Conservation (phyloP, 495 filamentous ascomycete genomes). For the Aspergillus baeticus region DNA sequence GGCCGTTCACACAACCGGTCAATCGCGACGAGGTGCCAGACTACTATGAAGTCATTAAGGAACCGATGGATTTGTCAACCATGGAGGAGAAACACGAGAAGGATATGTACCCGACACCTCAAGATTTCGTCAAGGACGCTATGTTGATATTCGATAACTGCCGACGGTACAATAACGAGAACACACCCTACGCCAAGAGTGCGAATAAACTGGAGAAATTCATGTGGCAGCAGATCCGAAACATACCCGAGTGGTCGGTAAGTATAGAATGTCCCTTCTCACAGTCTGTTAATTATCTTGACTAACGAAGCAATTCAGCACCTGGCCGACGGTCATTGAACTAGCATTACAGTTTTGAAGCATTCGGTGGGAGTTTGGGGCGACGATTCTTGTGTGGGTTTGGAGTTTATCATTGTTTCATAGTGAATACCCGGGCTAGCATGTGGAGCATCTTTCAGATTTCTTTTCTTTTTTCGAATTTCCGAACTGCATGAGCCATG, state of each 20-base stretch:
- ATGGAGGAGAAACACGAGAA: conserved; percentile 97
- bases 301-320: conserved; percentile 33
- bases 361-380: conserved; percentile 15
- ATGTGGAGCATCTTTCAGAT: conserved; percentile 13
- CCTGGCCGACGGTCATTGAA: conserved; percentile 45
- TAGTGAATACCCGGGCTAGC: conserved; percentile 22
- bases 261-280: conserved; percentile 28
- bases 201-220: conserved; percentile 95
- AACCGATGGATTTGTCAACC: conserved; percentile 94
- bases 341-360: background rate
- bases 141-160: conserved; percentile 94
- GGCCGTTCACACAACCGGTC: conserved; percentile 94
- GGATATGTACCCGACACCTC: conserved; percentile 84
- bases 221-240: conserved; percentile 91
- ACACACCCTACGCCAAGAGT: conserved; percentile 89
- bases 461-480: conserved; percentile 12
- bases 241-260: conserved; percentile 94
- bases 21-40: conserved; percentile 94
- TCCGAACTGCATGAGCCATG: conserved; percentile 3
- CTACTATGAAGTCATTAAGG: conserved; percentile 97
- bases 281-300: background rate
- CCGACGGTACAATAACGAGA: conserved; percentile 94
- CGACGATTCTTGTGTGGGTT: conserved; percentile 13
- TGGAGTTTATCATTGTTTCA: conserved; percentile 5
- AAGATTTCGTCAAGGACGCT: conserved; percentile 92